A percentile compares a stretch with the other conserved stretches of the same genome.
phyloP scores from a whole-genome alignment of 2,329 filamentous ascomycete genomes.

The Xylariaceae sp. region DNA sequence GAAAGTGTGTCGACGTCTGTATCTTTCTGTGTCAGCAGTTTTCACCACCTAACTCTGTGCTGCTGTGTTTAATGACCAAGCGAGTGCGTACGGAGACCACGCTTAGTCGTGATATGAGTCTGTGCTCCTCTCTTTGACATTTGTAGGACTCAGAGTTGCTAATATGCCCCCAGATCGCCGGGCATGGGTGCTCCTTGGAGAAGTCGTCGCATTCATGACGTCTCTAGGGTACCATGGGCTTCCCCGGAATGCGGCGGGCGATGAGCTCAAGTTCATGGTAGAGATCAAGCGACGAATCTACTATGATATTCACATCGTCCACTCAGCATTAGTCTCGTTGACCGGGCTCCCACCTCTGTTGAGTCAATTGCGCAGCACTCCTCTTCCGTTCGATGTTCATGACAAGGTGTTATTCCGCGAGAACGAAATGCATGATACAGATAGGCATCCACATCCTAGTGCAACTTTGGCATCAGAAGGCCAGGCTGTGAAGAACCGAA shows the following conservation, averaged over 20 bases:
- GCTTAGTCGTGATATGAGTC: constrained; percentile 14
- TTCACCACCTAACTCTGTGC: constrained; percentile 24
- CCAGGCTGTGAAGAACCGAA: constrained; percentile 28
- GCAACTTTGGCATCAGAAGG: neutral
- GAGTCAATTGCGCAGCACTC: constrained; percentile 35
- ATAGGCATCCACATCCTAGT: neutral
- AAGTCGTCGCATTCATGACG: constrained; percentile 32
- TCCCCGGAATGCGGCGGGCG: constrained; percentile 16
- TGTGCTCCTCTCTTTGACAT: neutral
- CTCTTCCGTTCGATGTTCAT: constrained; percentile 37
- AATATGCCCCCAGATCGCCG: constrained; percentile 20
- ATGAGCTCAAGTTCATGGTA: constrained; percentile 20
- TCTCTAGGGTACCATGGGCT: constrained; percentile 48
- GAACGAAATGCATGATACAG: constrained; percentile 32
- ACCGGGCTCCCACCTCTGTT: constrained; percentile 40
- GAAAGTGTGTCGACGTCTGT: constrained; percentile 25
- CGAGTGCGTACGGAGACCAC: constrained; percentile 8
- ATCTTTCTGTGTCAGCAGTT: constrained; percentile 28
- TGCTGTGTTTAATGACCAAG: constrained; percentile 8
- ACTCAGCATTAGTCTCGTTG: constrained; percentile 38
- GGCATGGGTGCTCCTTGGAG: constrained; percentile 28
- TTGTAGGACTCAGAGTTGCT: neutral
- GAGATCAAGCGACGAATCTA: constrained; percentile 32
- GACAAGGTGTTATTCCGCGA: constrained; percentile 35
- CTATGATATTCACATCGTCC: constrained; percentile 31